phyloP scores from a whole-genome alignment of 306 rosid genomes.

The Rosa rugosa region DNA sequence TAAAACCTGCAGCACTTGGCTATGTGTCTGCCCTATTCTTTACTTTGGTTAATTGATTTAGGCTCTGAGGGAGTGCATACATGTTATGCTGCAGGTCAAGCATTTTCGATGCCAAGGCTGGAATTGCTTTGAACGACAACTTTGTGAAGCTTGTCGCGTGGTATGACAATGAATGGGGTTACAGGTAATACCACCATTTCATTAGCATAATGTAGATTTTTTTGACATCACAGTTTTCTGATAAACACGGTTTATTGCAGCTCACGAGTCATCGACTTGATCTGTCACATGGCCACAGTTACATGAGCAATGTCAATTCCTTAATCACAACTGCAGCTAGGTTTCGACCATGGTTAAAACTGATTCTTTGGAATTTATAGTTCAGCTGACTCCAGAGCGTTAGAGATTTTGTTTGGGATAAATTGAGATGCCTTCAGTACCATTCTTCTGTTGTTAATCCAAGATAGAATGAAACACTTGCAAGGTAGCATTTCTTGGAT shows the following conservation, averaged over 20 bases:
- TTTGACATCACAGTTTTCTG: background rate
- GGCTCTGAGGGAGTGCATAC: background rate
- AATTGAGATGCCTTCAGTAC: background rate
- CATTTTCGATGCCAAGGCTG: constrained; percentile 82
- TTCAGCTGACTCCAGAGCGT: background rate
- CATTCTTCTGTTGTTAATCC: background rate
- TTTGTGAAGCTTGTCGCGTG: constrained; percentile 68
- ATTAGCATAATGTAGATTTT: background rate
- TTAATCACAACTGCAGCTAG: background rate
- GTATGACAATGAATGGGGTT: constrained; percentile 72
- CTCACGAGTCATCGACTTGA: constrained; percentile 53
- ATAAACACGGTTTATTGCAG: constrained; percentile 8
- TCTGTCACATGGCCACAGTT: constrained; percentile 41
- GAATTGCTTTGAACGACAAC: constrained; percentile 65
- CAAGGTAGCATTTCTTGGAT: too few relatives aligned
- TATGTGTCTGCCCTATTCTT: background rate
- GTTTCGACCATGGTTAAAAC: background rate
- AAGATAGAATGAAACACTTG: too few relatives aligned
- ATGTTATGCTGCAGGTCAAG: constrained; percentile 64
- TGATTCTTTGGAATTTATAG: background rate
- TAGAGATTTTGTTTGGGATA: constrained; percentile 17
- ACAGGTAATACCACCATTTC: constrained; percentile 33
- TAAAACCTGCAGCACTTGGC: background rate
- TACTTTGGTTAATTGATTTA: background rate
- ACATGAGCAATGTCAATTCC: background rate